Conservation (phyloP, 2,329 filamentous ascomycete species). For the Magnaporthiopsis incrustans region DNA sequence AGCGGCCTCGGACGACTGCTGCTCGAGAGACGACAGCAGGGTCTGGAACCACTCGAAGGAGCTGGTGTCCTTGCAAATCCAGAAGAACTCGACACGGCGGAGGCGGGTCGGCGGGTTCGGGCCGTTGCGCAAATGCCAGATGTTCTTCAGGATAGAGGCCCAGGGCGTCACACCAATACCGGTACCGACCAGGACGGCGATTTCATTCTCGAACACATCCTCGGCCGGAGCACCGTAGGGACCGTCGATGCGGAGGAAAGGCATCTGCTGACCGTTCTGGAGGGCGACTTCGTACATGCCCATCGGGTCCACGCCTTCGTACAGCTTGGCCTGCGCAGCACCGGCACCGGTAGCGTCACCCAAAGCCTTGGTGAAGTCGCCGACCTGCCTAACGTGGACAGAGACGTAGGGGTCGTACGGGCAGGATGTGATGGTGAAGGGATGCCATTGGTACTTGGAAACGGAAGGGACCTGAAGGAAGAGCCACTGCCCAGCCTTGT, state of each 20-base stretch:
- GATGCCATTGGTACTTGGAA: slow-evolving; percentile 91
- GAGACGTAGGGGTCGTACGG: slow-evolving; percentile 93
- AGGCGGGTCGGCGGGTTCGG: slow-evolving; percentile 86
- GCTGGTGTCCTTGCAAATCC: slow-evolving; percentile 91
- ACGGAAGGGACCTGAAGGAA: slow-evolving; percentile 91
- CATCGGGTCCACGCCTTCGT: slow-evolving; percentile 82
- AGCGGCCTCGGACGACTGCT: slow-evolving; percentile 67
- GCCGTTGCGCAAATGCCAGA: slow-evolving; percentile 88
- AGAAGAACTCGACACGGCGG: slow-evolving; percentile 95
- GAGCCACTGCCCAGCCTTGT: slow-evolving; percentile 97
- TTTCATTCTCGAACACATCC: slow-evolving; percentile 92
- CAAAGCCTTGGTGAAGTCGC: slow-evolving; percentile 91
- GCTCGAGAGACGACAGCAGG: slow-evolving; percentile 81
- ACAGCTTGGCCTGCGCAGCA: slow-evolving; percentile 76
- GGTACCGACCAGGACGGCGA: slow-evolving; percentile 76
- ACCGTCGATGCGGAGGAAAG: slow-evolving; percentile 79
- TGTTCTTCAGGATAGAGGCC: slow-evolving; percentile 89
- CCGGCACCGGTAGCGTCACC: slow-evolving; percentile 93
- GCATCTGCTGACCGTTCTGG: slow-evolving; percentile 89
- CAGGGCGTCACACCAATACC: slow-evolving; percentile 84
- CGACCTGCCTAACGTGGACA: slow-evolving; percentile 90
- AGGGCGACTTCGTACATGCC: slow-evolving; percentile 98
- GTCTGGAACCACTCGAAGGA: slow-evolving; percentile 99
- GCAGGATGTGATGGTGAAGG: slow-evolving; percentile 97
- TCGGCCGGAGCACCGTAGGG: slow-evolving; percentile 96